A percentile compares a stretch with the other conserved stretches of the same genome.
These are phyloP conservation scores for Aspergillus sclerotioniger DNA, from an alignment of 495 filamentous ascomycete genomes.

Conservation along the genomic window DNA sequence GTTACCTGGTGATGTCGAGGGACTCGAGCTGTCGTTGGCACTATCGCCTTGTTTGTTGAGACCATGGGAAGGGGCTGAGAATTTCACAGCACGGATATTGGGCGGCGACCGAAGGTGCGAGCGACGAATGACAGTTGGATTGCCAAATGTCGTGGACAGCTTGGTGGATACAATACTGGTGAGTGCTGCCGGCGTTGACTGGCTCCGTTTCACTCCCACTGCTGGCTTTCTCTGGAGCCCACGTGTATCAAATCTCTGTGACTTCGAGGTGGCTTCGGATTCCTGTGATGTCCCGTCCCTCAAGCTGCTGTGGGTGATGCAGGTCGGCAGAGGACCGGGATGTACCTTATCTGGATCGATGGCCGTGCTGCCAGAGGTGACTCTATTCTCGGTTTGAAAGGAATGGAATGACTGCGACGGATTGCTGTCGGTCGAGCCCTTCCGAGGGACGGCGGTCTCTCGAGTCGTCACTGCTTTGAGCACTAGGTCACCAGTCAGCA, in stretches of 20 bases:
- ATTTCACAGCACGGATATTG: conserved; percentile 32
- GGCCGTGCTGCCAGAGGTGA: not conserved
- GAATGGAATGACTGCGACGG: not conserved
- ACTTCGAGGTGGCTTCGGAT: not conserved
- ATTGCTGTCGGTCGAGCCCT: not conserved
- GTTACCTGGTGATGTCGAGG: conserved; percentile 37
- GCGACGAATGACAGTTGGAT: conserved; percentile 55
- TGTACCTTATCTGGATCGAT: not conserved
- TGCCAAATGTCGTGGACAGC: conserved; percentile 48
- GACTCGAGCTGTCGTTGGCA: conserved; percentile 38
- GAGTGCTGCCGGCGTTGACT: conserved; percentile 29
- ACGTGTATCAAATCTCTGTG: not conserved
- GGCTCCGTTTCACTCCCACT: conserved; percentile 12
- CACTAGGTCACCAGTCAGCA: conserved; percentile 4
- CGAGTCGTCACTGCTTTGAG: not conserved
- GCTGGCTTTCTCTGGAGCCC: not conserved
- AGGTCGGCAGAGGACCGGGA: not conserved
- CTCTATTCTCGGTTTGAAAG: not conserved
- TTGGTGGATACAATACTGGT: conserved; percentile 47
- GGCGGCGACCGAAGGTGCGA: conserved; percentile 44
- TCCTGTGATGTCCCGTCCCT: not conserved
- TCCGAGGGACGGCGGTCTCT: not conserved
- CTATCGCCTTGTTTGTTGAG: conserved; percentile 27
- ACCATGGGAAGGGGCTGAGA: conserved; percentile 9
- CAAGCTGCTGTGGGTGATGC: no score